Conservation (phyloP, 2,329 filamentous ascomycete genomes). For the Graphilbum fragrans region DNA sequence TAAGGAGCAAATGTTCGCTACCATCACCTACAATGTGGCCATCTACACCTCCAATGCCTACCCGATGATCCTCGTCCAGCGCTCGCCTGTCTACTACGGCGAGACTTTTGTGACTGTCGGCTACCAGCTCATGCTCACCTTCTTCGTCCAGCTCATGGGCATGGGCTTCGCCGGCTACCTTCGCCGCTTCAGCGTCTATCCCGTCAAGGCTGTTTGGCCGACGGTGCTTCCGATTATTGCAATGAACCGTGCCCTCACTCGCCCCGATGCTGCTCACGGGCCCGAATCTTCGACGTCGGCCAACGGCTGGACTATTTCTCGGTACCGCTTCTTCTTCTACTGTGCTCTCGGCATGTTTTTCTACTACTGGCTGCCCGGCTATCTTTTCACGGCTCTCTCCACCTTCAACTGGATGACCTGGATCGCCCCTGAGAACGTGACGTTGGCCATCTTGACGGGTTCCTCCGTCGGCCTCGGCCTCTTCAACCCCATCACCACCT, state of each 20-base stretch:
- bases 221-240: conserved; percentile 24
- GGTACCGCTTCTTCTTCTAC: conserved; percentile 30
- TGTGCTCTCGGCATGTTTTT: conserved; percentile 24
- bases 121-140: conserved; percentile 26
- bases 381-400: conserved; percentile 28
- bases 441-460: conserved; percentile 28
- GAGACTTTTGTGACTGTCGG: conserved; percentile 25
- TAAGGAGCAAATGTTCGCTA: conserved; percentile 30
- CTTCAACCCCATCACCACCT: conserved; percentile 36
- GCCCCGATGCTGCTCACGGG: conserved; percentile 21
- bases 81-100: conserved; percentile 25
- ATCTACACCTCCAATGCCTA: conserved; percentile 23
- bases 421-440: conserved; percentile 32
- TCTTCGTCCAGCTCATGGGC: conserved; percentile 29
- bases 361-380: conserved; percentile 37
- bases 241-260: conserved; percentile 20
- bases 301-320: conserved; percentile 31
- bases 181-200: conserved; percentile 25
- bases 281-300: conserved; percentile 18
- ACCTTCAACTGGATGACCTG: conserved; percentile 38
- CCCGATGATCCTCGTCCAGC: conserved; percentile 22
- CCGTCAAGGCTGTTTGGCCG: conserved; percentile 27
- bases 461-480: conserved; percentile 25
- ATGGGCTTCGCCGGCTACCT: conserved; percentile 28
- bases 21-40: conserved; percentile 25